phyloP scores from a whole-genome alignment of 1,139 yeast species.

The Meyerozyma guilliermondii region DNA sequence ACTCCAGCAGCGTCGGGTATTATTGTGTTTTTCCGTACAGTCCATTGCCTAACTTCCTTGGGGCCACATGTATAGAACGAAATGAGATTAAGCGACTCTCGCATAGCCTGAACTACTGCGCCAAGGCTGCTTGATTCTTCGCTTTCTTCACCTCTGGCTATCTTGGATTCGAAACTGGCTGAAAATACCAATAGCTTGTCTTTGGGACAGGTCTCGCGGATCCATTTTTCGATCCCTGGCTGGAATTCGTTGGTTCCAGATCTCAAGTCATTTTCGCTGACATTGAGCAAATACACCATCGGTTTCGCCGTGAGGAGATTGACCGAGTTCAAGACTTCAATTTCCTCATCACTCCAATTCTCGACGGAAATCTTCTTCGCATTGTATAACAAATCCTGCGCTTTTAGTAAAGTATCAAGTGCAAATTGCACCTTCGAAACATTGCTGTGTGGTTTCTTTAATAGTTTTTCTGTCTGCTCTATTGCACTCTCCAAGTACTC shows the following conservation, averaged over 20 bases:
- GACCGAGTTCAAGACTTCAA: conserved; percentile 51
- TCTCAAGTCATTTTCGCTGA: conserved; percentile 50
- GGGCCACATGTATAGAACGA: conserved; percentile 93
- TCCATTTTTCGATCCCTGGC: conserved; percentile 45
- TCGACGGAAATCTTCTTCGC: conserved; percentile 45
- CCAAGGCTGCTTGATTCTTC: conserved; percentile 34
- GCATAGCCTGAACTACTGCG: conserved; percentile 54
- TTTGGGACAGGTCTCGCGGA: conserved; percentile 47
- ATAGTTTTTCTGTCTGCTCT: conserved; percentile 39
- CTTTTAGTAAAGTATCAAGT: conserved; percentile 38
- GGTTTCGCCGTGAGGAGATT: conserved; percentile 71
- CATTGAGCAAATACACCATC: conserved; percentile 56
- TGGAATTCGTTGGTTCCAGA: conserved; percentile 41
- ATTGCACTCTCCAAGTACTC: conserved; percentile 57
- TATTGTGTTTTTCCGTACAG: conserved; percentile 66
- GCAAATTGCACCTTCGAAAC: conserved; percentile 33
- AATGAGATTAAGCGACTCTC: conserved; percentile 62
- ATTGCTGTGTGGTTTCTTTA: conserved; percentile 34
- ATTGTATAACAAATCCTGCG: conserved; percentile 51
- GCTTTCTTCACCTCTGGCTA: conserved; percentile 12
- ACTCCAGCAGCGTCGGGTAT: conserved; percentile 95
- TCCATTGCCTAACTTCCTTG: conserved; percentile 90
- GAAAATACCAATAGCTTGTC: conserved; percentile 55
- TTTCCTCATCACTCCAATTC: conserved; percentile 53
- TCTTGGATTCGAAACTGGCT: conserved; percentile 51